Conservation (phyloP, 495 filamentous ascomycete species). For the Neurospora discreta region DNA sequence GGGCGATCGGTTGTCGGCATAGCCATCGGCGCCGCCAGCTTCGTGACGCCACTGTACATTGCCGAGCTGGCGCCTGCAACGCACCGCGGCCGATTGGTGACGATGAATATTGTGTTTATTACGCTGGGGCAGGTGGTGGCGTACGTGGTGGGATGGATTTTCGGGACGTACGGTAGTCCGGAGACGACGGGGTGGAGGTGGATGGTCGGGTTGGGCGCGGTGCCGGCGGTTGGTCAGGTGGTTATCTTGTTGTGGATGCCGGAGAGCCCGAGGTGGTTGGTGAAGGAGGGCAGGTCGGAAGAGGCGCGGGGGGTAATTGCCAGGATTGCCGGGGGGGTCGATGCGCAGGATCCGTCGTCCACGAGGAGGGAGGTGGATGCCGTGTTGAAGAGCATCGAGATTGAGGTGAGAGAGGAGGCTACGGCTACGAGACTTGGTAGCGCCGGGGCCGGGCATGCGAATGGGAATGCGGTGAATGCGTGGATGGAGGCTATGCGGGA, state of each 20-base stretch:
- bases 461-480: constrained; percentile 8
- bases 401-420: constrained; percentile 57
- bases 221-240: constrained; percentile 64
- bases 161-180: constrained; percentile 37
- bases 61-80: constrained; percentile 71
- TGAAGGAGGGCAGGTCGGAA: constrained; percentile 48
- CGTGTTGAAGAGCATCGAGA: constrained; percentile 54
- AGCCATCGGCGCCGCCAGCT: constrained; percentile 72
- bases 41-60: constrained; percentile 78
- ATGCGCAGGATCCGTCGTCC: not conserved
- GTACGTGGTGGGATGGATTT: constrained; percentile 65
- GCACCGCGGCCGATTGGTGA: constrained; percentile 65
- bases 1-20: constrained; percentile 71
- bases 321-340: constrained; percentile 34
- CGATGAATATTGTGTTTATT: constrained; percentile 67
- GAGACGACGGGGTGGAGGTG: constrained; percentile 62
- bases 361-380: constrained; percentile 37
- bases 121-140: constrained; percentile 80
- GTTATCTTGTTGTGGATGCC: constrained; percentile 56
- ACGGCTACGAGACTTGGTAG: constrained; percentile 29
- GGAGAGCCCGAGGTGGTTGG: constrained; percentile 80
- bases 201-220: constrained; percentile 78
- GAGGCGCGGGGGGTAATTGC: constrained; percentile 52
- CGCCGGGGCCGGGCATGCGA: not conserved
- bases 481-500: constrained; percentile 41